Conservation (phyloP, 345 rosid genomes). For the Populus nigra region DNA sequence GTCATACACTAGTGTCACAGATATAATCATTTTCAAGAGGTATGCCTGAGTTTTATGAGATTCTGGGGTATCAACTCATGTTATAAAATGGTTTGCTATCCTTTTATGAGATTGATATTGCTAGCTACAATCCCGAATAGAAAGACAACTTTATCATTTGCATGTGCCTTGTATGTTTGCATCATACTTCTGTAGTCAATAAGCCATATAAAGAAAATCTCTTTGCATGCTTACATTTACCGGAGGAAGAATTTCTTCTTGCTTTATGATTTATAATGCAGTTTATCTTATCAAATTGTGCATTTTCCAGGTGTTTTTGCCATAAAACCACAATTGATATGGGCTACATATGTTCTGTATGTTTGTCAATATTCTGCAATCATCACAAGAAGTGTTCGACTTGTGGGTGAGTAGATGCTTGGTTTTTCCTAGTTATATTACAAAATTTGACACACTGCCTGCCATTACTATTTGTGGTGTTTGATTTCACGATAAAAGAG, state of each 20-base stretch:
- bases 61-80: neutral
- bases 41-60: neutral
- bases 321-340: conserved; percentile 90
- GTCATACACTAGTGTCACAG: no score
- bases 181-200: neutral
- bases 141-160: neutral
- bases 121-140: neutral
- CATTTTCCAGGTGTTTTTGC: conserved; percentile 82
- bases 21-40: neutral
- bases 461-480: neutral
- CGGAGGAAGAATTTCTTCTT: neutral
- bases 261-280: neutral
- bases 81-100: neutral
- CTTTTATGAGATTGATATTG: neutral
- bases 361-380: conserved; percentile 89
- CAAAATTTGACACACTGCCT: conserved; percentile 3
- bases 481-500: neutral
- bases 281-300: conserved; percentile 9
- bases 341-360: conserved; percentile 94
- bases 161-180: neutral
- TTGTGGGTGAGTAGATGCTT: conserved; percentile 63
- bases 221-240: neutral
- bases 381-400: conserved; percentile 90
- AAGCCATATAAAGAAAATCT: neutral
- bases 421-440: conserved; percentile 1